A percentile compares a stretch with the other conserved stretches of the same genome.
Evolutionary conservation across 2,329 filamentous ascomycete species (phyloP).

Genomic region (Endoconidiophora polonica): DNA sequence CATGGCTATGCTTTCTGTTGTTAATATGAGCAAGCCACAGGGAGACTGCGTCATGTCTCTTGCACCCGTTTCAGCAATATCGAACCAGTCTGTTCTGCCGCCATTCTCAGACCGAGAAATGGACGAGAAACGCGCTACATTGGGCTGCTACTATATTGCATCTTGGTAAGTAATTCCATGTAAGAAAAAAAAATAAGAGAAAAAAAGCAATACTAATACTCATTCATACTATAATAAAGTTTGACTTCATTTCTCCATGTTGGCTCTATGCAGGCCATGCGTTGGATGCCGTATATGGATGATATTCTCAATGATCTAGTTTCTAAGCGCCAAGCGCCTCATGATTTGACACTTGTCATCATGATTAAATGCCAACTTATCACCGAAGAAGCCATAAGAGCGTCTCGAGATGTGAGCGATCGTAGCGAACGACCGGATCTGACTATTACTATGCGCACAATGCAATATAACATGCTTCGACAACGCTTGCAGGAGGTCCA

Average conservation of each 20-base stretch:
- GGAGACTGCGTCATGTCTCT: conserved; percentile 1
- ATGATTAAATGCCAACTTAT: conserved; percentile 10
- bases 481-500: conserved; percentile 9
- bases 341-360: conserved; percentile 7
- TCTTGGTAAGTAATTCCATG: conserved; percentile 15
- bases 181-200: too few species aligned
- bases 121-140: conserved; percentile 12
- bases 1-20: conserved; percentile 7
- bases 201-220: too few species aligned
- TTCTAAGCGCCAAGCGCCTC: conserved; percentile 15
- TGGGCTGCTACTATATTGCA: conserved; percentile 16
- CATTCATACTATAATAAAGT: not conserved
- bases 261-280: conserved; percentile 25
- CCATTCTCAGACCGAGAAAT: conserved; percentile 11
- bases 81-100: not conserved
- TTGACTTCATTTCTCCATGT: conserved; percentile 14
- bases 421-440: not conserved
- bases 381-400: conserved; percentile 6
- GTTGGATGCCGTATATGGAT: conserved; percentile 39
- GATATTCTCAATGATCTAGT: conserved; percentile 30
- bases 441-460: conserved; percentile 6
- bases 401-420: conserved; percentile 8
- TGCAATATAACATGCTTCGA: conserved; percentile 11
- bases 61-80: not conserved
- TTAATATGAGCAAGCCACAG: conserved; percentile 10